Evolutionary conservation across 164 flowering plant genomes (phyloP), one percentile per base, ranked within the genome.

Genomic region (Vitis rupestris): DNA sequence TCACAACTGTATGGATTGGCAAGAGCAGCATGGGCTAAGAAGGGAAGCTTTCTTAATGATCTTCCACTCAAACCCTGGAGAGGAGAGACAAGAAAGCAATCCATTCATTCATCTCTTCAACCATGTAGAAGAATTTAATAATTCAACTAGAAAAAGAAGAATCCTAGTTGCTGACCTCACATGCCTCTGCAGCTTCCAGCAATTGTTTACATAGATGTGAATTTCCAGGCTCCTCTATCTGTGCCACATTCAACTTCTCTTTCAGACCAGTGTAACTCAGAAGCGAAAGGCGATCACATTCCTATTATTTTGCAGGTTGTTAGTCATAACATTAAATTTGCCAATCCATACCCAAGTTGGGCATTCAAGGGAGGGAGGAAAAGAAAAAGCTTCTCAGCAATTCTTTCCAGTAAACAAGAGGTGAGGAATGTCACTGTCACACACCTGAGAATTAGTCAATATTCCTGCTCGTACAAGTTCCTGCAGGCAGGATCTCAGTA

Each of bases 1-100:
- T 85, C 86, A 70, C 95, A 84, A 55, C 66, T 47, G 67, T 67
- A 72, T 15, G 92, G 87, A 67, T 82, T 84, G 59, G 86, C 66
- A 49, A 93, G 85, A 37, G 89, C 85, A 64, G 98, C 92, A 75
- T 93, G 96, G 6, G 97, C 81, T 76, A 96, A 78, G 81, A 96
- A 93, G 27, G 99, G 99, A 76, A 96, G 99, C 82, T 93, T 96
- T 69, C 99, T 88, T 67, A 96, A 83, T 19, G 95, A 80, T 70
- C 99, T 84, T 77, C 99, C 99, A 74, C 97, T 96, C 77, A 91
- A 74, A 12, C 99, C 98, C 97, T 95, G 81, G 14, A 69, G 4
- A 75, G 5, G 11, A 71, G 56, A 71, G 44, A 37, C n/a, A 56
- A 10, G 50, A 61, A 23, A 54, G 10, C 9, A 37, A 37, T 37